A percentile compares a stretch with the other conserved stretches of the same genome.
Evolutionary conservation across 495 filamentous ascomycete genomes (phyloP).

Genomic region (Letharia lupina): DNA sequence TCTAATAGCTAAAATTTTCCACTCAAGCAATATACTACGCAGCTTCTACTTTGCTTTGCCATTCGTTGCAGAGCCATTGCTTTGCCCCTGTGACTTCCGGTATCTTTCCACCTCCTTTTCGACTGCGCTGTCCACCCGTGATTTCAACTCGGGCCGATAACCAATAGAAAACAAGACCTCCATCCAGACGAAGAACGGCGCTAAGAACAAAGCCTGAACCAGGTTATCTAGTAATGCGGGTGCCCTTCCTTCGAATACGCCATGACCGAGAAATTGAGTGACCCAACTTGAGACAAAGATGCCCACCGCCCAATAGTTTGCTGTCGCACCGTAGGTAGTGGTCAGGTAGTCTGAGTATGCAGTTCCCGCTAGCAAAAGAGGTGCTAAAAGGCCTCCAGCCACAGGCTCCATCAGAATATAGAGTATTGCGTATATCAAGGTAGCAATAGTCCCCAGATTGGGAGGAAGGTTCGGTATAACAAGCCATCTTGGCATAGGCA

Average conservation of each 20-base stretch:
- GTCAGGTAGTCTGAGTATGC: constrained; percentile 70
- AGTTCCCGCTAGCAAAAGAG: constrained; percentile 63
- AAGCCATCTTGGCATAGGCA: constrained; percentile 62
- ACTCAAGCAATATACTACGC: not conserved
- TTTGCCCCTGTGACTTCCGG: constrained; percentile 33
- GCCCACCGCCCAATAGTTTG: constrained; percentile 61
- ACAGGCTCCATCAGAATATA: constrained; percentile 93
- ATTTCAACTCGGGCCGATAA: constrained; percentile 79
- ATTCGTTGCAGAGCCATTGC: constrained; percentile 28
- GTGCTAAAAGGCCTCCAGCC: constrained; percentile 64
- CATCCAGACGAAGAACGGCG: constrained; percentile 97
- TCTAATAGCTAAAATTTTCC: too few relatives aligned
- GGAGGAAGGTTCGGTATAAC: constrained; percentile 67
- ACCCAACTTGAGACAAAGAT: constrained; percentile 73
- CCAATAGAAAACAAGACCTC: constrained; percentile 87
- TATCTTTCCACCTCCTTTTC: constrained; percentile 58
- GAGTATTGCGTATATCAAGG: constrained; percentile 62
- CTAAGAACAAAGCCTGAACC: constrained; percentile 83
- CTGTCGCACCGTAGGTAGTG: constrained; percentile 50
- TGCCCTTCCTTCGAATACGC: constrained; percentile 77
- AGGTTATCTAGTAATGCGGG: constrained; percentile 87
- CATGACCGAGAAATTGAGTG: constrained; percentile 85
- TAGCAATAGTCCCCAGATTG: constrained; percentile 69
- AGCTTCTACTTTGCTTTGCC: constrained; percentile 26
- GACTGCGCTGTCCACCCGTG: constrained; percentile 67